Base-by-base conservation (phyloP, 331 rosid genomes). In the Malus hybrid region DNA sequence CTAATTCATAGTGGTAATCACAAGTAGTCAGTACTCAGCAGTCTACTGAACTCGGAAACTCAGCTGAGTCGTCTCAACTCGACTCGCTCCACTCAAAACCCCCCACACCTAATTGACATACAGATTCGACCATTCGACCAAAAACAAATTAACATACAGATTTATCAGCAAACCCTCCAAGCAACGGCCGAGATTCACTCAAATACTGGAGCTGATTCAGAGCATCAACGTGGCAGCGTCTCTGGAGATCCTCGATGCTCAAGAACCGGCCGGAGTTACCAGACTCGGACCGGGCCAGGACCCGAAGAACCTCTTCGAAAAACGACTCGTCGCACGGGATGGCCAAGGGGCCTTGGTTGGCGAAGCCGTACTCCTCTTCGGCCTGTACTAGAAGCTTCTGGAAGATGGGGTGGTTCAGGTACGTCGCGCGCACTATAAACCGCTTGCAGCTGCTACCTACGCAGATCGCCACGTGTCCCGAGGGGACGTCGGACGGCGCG, bases 361-460 rank as follows among this genome's bases (percentile, higher is more conserved):
- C 73, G 77, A 91, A 93, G 0, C 98, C 98, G 83, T 93, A 93
- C 79, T 93, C 97, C 31, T 93, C 98, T 36, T 91, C 98, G 31
- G 97, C 97, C 19, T 83, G 73, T 5, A 56, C 69, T 12, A 93
- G 93, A 72, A 93, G 96, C 81, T 76, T 86, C 84, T 83, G 78
- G 89, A 93, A 93, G 82, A 93, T 75, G 6, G 97, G 98, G 73
- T 93, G 98, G 83, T 93, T 93, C 84, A 93, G 80, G 82, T 88
- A 72, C 31, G 87, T 83, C 6, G 97, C 90, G 13, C 88, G 93
- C 70, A 93, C 89, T 33, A 93, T 61, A 72, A 82, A 93, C 72
- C 98, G 85, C 83, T 82, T 79, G 80, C 68, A 72, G 24, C 80
- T 90, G 18, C 80, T 86, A 0, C 97, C 98, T 24, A 91, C 98